Percentiles rank a stretch among this genome's conserved stretches.
Conservation (phyloP, 768 basidiomycete species). For the Saitozyma sp. region DNA sequence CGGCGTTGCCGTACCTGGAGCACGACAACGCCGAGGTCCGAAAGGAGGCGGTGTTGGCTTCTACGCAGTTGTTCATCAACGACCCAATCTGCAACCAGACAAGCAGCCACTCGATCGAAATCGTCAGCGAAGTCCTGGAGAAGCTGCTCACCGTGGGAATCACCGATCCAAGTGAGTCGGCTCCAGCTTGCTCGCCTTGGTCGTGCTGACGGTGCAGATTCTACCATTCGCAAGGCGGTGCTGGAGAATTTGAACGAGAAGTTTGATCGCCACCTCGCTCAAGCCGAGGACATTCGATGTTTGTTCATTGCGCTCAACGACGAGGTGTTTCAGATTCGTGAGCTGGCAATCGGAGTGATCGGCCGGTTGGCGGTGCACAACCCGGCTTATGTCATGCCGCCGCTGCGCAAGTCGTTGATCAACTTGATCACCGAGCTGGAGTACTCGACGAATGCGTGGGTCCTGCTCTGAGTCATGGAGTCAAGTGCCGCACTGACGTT, state of each 20-base stretch:
- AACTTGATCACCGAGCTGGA: conserved; percentile 95
- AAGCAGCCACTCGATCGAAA: conserved; percentile 91
- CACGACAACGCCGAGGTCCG: conserved; percentile 86
- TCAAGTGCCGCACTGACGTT: conserved; percentile 1
- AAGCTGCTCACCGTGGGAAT: conserved; percentile 93
- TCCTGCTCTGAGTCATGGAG: conserved; percentile 26
- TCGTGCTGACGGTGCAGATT: conserved; percentile 57
- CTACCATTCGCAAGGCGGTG: conserved; percentile 80
- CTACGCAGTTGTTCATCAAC: conserved; percentile 84
- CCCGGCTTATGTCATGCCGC: conserved; percentile 98
- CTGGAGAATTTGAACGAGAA: conserved; percentile 82
- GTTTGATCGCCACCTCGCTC: conserved; percentile 94
- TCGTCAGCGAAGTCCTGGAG: conserved; percentile 96
- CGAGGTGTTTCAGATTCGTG: conserved; percentile 89
- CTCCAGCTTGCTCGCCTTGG: neutral
- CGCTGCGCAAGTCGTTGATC: conserved; percentile 88
- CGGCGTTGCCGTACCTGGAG: conserved; percentile 89
- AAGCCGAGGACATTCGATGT: conserved; percentile 96
- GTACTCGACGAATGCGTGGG: conserved; percentile 84
- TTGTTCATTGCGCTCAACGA: conserved; percentile 97
- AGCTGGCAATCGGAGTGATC: conserved; percentile 85
- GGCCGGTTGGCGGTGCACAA: conserved; percentile 92
- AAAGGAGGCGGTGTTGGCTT: conserved; percentile 84
- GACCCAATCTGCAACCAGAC: conserved; percentile 96
- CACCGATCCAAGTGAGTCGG: conserved; percentile 79